Conservation (phyloP, 1,139 yeast genomes). For the Saccharomyces uvarum region DNA sequence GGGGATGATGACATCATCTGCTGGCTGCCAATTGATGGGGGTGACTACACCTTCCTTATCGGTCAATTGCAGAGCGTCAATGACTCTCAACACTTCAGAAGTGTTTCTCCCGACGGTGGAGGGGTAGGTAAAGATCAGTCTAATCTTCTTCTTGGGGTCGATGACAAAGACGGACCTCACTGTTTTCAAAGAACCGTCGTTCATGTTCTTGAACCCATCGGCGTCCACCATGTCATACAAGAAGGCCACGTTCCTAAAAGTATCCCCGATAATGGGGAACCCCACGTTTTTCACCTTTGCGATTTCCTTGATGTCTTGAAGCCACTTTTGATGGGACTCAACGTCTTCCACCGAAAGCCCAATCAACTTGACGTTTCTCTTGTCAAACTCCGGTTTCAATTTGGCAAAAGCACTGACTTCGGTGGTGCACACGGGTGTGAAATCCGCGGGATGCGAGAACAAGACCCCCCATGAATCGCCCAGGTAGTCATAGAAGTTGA, state of each 20-base stretch:
- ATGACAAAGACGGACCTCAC: constrained; percentile 84
- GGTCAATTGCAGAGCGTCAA: constrained; percentile 76
- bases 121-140: constrained; percentile 78
- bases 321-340: constrained; percentile 73
- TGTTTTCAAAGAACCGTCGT: constrained; percentile 62
- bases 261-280: constrained; percentile 85
- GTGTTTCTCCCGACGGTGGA: constrained; percentile 90
- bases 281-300: constrained; percentile 57
- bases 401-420: constrained; percentile 88
- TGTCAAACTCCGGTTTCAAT: constrained; percentile 72
- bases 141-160: constrained; percentile 79
- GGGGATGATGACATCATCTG: constrained; percentile 84
- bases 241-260: constrained; percentile 70
- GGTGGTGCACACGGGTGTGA: constrained; percentile 92
- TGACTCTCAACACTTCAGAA: constrained; percentile 75
- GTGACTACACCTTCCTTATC: constrained; percentile 78
- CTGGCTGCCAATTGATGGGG: constrained; percentile 57
- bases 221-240: constrained; percentile 87
- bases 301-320: constrained; percentile 77
- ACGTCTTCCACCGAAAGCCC: constrained; percentile 79
- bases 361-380: constrained; percentile 74
- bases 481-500: constrained; percentile 73
- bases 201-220: constrained; percentile 72
- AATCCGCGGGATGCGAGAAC: constrained; percentile 90
- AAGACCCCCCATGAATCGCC: constrained; percentile 79